These are phyloP conservation scores for Akanthomyces uredinophilus DNA, from an alignment of 2,329 filamentous ascomycete species.

Conservation along the genomic window DNA sequence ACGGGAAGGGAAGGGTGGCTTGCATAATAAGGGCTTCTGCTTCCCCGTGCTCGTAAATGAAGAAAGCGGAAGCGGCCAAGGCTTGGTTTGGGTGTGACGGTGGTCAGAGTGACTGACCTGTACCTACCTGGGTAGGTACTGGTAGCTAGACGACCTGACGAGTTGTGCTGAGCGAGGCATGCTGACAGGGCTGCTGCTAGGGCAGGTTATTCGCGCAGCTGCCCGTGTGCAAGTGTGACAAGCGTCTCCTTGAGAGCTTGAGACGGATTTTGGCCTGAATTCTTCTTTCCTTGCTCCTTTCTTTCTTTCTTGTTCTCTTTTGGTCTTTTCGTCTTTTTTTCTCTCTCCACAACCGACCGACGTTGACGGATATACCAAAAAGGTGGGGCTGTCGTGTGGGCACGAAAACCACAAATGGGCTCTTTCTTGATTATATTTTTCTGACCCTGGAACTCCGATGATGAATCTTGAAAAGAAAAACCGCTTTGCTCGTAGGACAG, in stretches of 20 bases:
- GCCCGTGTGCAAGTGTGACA: not conserved
- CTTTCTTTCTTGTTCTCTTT: not conserved
- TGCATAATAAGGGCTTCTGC: slow-evolving; percentile 4
- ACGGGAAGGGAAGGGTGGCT: slow-evolving; percentile 8
- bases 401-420: slow-evolving; percentile 9
- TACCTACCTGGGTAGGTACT: no score
- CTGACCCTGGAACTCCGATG: no score
- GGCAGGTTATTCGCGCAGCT: not conserved
- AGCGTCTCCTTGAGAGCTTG: not conserved
- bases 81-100: not conserved
- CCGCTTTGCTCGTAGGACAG: no score
- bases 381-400: slow-evolving; percentile 3
- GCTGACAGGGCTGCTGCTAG: not conserved
- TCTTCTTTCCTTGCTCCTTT: not conserved
- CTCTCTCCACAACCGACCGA: slow-evolving; percentile 3
- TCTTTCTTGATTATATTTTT: not conserved
- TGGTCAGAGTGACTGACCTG: slow-evolving; percentile 2
- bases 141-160: no score
- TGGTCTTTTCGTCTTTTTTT: not conserved
- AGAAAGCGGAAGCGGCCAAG: slow-evolving; percentile 7
- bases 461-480: no score
- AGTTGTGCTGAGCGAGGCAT: not conserved
- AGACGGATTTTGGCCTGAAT: not conserved
- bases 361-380: slow-evolving; percentile 8
- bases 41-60: not conserved